phyloP scores from a whole-genome alignment of 208 protist species.

The Trypanosoma avium region DNA sequence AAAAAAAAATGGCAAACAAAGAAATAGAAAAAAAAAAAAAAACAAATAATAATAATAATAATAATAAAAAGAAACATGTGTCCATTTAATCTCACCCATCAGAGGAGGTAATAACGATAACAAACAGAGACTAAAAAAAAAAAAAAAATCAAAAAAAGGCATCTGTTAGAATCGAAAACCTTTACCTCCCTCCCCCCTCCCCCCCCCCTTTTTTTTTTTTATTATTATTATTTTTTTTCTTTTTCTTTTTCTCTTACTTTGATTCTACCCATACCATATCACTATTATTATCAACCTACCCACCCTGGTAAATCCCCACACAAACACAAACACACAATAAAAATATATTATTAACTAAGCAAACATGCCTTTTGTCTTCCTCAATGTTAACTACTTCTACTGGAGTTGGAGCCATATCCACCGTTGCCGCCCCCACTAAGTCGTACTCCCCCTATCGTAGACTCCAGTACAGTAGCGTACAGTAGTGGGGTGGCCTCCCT shows the following conservation, averaged over 20 bases:
- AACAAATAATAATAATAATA: background rate
- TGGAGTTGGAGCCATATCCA: slow-evolving; percentile 5
- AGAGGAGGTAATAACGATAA: slow-evolving; percentile 14
- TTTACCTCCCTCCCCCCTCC: background rate
- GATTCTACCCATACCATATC: too few species aligned
- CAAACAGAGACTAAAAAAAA: slow-evolving; percentile 11
- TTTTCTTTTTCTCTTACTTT: background rate
- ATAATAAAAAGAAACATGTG: background rate
- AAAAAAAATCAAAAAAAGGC: slow-evolving; percentile 16
- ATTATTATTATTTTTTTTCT: background rate
- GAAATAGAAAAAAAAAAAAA: background rate
- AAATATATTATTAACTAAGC: too few species aligned
- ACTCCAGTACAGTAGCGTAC: slow-evolving; percentile 5
- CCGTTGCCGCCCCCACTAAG: background rate
- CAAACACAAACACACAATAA: too few species aligned
- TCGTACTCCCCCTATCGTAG: background rate
- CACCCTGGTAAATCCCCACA: too few species aligned
- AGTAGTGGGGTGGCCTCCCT: slow-evolving; percentile 24
- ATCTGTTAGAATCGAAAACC: background rate
- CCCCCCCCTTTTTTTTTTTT: background rate
- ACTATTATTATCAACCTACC: too few species aligned
- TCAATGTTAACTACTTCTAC: background rate
- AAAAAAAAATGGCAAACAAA: background rate
- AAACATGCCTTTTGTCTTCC: slow-evolving; percentile 1
- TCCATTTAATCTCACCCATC: background rate